These are phyloP conservation scores for Pseudogymnoascus sp. DNA, from an alignment of 2,329 filamentous ascomycete species.

Conservation along the genomic window DNA sequence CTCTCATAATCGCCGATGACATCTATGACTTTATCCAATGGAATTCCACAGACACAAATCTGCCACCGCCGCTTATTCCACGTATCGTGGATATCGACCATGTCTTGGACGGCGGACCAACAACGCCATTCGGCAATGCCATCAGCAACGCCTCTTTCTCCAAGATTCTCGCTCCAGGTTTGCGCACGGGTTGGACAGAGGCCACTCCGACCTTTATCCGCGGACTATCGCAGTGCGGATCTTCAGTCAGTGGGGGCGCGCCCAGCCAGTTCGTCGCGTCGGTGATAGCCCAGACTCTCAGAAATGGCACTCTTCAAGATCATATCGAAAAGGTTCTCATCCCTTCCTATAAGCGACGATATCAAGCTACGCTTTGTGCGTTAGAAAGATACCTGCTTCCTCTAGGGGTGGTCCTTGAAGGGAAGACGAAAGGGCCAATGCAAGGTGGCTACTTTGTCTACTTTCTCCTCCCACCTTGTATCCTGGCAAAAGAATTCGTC, in stretches of 20 bases:
- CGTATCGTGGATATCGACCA: constrained; percentile 74
- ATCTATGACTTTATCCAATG: constrained; percentile 92
- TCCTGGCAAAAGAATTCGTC: constrained; percentile 34
- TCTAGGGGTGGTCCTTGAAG: constrained; percentile 47
- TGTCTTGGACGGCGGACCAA: constrained; percentile 52
- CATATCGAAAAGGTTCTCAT: constrained; percentile 38
- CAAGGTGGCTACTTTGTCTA: constrained; percentile 81
- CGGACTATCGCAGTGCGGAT: constrained; percentile 47
- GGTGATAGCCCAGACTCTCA: constrained; percentile 43
- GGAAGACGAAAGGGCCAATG: constrained; percentile 35
- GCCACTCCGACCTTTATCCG: constrained; percentile 53
- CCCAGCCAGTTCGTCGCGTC: constrained; percentile 49
- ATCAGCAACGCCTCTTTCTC: constrained; percentile 85
- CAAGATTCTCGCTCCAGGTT: constrained; percentile 76
- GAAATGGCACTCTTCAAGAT: constrained; percentile 36
- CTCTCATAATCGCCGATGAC: constrained; percentile 80
- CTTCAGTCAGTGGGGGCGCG: constrained; percentile 50
- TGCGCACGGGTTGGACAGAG: constrained; percentile 84
- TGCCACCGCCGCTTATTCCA: constrained; percentile 41
- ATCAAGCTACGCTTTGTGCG: constrained; percentile 47
- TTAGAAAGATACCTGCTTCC: constrained; percentile 55
- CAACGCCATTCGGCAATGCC: constrained; percentile 62
- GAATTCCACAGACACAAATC: constrained; percentile 28
- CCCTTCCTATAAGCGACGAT: constrained; percentile 41
- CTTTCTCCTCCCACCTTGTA: constrained; percentile 52